Evolutionary conservation across 2,329 filamentous ascomycete species (phyloP).

Genomic region (Beauveria pseudobassiana): DNA sequence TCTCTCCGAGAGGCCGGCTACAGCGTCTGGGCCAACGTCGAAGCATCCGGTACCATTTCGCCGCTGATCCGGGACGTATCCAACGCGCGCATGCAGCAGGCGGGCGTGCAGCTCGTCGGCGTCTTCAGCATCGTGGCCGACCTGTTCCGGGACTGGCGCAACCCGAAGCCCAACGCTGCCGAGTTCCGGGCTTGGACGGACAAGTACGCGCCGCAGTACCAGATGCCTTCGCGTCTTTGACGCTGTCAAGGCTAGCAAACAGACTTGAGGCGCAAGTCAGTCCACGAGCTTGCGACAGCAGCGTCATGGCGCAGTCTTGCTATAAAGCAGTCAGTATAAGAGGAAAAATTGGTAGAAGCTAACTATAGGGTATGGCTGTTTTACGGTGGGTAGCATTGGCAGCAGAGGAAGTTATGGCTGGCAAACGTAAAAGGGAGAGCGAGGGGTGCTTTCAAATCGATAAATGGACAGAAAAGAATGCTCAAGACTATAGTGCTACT

Average conservation of each 20-base stretch:
- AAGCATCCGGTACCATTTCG: slow-evolving; percentile 61
- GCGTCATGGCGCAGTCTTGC: too few relatives aligned
- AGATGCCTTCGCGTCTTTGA: background rate
- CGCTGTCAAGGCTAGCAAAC: background rate
- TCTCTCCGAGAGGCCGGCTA: slow-evolving; percentile 67
- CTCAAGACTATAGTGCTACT: too few relatives aligned
- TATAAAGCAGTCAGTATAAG: too few relatives aligned
- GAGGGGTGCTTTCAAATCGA: too few relatives aligned
- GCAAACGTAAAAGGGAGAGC: too few relatives aligned
- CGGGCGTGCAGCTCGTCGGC: slow-evolving; percentile 57
- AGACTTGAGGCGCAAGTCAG: too few relatives aligned
- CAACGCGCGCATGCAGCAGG: slow-evolving; percentile 58
- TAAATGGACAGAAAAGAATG: too few relatives aligned
- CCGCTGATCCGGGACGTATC: slow-evolving; percentile 53
- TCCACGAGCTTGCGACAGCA: too few relatives aligned
- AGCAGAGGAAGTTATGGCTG: too few relatives aligned
- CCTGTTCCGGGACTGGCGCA: slow-evolving; percentile 64
- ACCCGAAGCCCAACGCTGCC: slow-evolving; percentile 12
- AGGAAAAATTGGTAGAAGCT: too few relatives aligned
- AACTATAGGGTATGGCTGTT: too few relatives aligned
- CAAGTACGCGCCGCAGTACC: background rate
- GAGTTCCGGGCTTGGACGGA: background rate
- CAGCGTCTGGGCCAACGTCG: slow-evolving; percentile 65
- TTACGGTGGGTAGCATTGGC: too few relatives aligned
- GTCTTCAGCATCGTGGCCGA: slow-evolving; percentile 59